Evolutionary conservation across 2,329 filamentous ascomycete species (phyloP), one percentile per base, ranked within the genome.

Genomic region (Calycina herbarum): DNA sequence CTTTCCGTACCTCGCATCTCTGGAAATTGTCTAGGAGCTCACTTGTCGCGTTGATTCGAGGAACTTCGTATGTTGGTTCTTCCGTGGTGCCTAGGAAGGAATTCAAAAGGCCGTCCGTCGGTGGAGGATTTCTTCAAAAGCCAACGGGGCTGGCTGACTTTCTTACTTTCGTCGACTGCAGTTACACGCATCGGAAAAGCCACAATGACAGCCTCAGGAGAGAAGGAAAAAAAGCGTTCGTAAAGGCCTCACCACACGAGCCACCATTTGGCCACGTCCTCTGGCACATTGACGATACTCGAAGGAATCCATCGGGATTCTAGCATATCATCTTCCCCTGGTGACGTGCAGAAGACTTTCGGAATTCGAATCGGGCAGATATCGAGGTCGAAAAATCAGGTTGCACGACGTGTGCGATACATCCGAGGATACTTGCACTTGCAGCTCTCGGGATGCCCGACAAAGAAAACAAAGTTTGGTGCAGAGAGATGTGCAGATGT

Each of bases 361-460:
- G 11, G 24, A 24, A 27, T 27, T 40, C 13, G 38, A 15, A 40
- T 40, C 38, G 17, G 57, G 57, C 31, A 60, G 38, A 24, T 35
- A 42, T 45, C 20, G 58, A 29, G 38, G 48, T 54, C 3, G 20
- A 54, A 24, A 54, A 13, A 27, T 27, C n/a, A 54, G 48, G 48
- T 54, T 54, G 20, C 20, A 54, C 48, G 8, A 29, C 20, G 10
- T 51, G 8, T 24, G n/a, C n/a, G 45, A 51, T 24, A 54, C 15
- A 24, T 40, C 8, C 38, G n/a, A 31, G 27, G 20, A 45, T 29
- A 60, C 35, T 27, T 5, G 35, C 35, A 60, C 58, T 45, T 60
- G 58, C 58, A 60, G 38, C 35, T 42, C 35, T 60, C 38, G 58
- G 58, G 35, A 60, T 42, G 58, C 35, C 58, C 58, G 58, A 45